phyloP scores from a whole-genome alignment of 306 rosid species.

The Rosa lucieae region DNA sequence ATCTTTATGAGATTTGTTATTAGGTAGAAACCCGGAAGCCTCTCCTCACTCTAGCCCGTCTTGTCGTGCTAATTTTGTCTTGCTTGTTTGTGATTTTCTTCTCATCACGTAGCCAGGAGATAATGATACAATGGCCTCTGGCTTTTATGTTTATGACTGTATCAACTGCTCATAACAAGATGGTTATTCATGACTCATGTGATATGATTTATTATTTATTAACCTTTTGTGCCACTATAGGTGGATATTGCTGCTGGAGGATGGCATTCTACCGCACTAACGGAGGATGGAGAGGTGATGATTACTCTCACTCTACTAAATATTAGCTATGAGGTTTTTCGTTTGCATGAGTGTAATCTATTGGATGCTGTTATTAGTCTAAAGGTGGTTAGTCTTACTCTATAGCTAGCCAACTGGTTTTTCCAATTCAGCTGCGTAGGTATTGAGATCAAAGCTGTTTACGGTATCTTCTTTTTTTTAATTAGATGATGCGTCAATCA shows the following conservation, averaged over 20 bases:
- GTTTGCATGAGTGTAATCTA: background rate
- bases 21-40: background rate
- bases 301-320: conserved; percentile 19
- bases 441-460: background rate
- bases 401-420: background rate
- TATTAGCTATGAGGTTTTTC: background rate
- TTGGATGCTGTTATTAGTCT: background rate
- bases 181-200: background rate
- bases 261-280: conserved; percentile 97
- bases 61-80: background rate
- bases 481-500: background rate
- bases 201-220: conserved; percentile 15
- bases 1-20: background rate
- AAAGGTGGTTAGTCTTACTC: background rate
- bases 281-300: conserved; percentile 90
- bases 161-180: background rate
- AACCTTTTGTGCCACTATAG: conserved; percentile 36
- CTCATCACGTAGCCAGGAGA: background rate
- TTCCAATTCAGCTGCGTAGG: background rate
- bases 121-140: background rate
- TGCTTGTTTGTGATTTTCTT: conserved; percentile 8
- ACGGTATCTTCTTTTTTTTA: background rate
- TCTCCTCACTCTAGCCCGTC: background rate
- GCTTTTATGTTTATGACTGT: background rate
- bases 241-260: conserved; percentile 99